Evolutionary conservation across 2,329 filamentous ascomycete species (phyloP), one percentile per base, ranked within the genome.

Genomic region (Diaporthe australafricana): DNA sequence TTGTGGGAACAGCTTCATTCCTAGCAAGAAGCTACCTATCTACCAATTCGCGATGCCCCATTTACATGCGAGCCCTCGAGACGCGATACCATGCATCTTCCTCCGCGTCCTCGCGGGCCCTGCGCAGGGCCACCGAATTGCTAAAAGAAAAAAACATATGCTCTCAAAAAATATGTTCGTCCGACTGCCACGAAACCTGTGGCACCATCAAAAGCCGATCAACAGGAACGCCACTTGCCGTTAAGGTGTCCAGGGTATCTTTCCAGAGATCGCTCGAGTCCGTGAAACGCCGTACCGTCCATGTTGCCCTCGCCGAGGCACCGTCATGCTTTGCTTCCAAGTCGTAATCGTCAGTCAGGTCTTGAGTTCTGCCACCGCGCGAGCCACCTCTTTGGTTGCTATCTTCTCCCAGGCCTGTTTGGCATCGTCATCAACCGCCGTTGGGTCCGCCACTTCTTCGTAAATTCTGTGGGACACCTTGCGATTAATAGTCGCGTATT

Each of bases 401-500:
- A 94, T 88, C 76, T 88, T 90, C 83, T 97, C 93, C 88, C 94
- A 94, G 60, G 87, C 88, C 75, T 88, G 89, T 71, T 91, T 89
- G 70, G 90, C 89, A 35, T 90, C 88, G 27, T 92, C 87, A 77
- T 93, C 89, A 38, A 96, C 86, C 30, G 85, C 82, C 25, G 86
- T 83, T 17, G 86, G 86, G 73, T 87, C 84, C 60, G 85, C 84
- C 56, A 89, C 86, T 73, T 90, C 88, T 75, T 91, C 94, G 82
- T 99, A 99, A 72, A 99, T 86, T 83, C 92, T 93, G 71, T 94
- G 92, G 52, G 94, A 98, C 42, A 98, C 91, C 73, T 93, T 92
- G 74, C 95, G 92, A 80, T 98, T 98, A 82, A 98, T 98, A 70
- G 91, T 90, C 3, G 94, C 96, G 81, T 97, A 99, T 81, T 98